Conservation (phyloP, 2,329 filamentous ascomycete genomes). For the Pseudogymnoascus sp. region DNA sequence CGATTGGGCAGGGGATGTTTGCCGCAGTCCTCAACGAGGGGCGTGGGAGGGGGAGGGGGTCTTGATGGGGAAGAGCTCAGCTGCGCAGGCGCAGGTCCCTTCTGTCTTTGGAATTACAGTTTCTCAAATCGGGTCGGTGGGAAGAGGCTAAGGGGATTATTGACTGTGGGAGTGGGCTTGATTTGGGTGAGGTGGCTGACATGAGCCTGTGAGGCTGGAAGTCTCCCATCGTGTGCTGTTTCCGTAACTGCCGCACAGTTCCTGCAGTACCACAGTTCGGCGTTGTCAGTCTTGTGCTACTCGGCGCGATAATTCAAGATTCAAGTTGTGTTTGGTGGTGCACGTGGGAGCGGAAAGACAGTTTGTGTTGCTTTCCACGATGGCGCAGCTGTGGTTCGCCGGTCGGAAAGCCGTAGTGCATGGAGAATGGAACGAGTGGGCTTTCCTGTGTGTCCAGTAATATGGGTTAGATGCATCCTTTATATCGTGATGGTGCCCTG, state of each 20-base stretch:
- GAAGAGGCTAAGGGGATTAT: neutral
- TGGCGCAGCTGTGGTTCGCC: neutral
- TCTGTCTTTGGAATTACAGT: slow-evolving; percentile 2
- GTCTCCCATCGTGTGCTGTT: neutral
- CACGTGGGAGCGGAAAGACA: neutral
- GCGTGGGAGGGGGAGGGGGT: slow-evolving; percentile 1
- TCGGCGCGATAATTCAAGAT: neutral
- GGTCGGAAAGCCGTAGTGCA: neutral
- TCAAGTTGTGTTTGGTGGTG: neutral
- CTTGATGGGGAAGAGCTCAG: slow-evolving; percentile 3
- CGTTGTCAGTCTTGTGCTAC: neutral
- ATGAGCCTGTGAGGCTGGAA: neutral
- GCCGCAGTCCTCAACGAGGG: neutral
- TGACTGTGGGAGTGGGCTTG: slow-evolving; percentile 1
- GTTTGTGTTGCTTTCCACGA: neutral
- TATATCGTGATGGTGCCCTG: neutral
- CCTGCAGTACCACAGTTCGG: neutral
- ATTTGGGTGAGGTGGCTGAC: neutral
- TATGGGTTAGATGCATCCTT: slow-evolving; percentile 1
- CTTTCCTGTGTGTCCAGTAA: neutral
- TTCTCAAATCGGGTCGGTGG: slow-evolving; percentile 1
- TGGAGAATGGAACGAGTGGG: neutral
- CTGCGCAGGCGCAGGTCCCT: neutral
- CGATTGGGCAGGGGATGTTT: slow-evolving; percentile 5
- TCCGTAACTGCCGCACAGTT: neutral